Percentiles rank a stretch among this genome's conserved stretches.
Evolutionary conservation across 768 basidiomycete species (phyloP).

Genomic region (Trametes meyenii): DNA sequence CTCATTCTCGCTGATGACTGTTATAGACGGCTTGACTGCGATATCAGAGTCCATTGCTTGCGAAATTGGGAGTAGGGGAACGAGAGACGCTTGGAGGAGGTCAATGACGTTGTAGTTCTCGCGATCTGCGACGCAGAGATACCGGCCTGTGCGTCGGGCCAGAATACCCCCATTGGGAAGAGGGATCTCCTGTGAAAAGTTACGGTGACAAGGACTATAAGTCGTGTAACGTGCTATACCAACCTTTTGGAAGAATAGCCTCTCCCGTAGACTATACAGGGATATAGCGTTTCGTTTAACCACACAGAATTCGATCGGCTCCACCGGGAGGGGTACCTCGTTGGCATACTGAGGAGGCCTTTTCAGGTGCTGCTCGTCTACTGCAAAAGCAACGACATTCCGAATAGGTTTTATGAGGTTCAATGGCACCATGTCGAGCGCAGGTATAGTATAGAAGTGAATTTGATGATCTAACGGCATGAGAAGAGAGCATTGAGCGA

Average conservation of each 20-base stretch:
- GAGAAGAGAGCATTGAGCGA: not conserved
- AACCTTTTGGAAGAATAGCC: constrained; percentile 64
- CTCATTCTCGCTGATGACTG: constrained; percentile 74
- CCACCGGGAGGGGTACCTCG: constrained; percentile 41
- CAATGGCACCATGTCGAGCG: constrained; percentile 68
- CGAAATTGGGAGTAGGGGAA: constrained; percentile 77
- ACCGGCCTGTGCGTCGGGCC: constrained; percentile 62
- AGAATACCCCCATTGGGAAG: constrained; percentile 58
- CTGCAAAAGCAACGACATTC: constrained; percentile 76
- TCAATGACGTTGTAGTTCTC: constrained; percentile 79
- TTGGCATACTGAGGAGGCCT: constrained; percentile 49
- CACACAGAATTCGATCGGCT: constrained; percentile 70
- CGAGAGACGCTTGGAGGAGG: constrained; percentile 67
- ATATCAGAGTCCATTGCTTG: constrained; percentile 54
- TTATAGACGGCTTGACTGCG: constrained; percentile 67
- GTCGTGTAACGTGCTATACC: not conserved
- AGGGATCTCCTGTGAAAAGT: constrained; percentile 63
- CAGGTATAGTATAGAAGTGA: constrained; percentile 80
- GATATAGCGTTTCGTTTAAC: constrained; percentile 69
- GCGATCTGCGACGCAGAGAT: constrained; percentile 75
- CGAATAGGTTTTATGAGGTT: constrained; percentile 73
- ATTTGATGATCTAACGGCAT: constrained; percentile 55
- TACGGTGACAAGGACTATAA: not conserved
- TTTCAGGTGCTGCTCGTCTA: constrained; percentile 75
- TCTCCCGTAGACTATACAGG: constrained; percentile 67